Evolutionary conservation across 2,329 filamentous ascomycete species (phyloP).

Genomic region (Stenocarpella maydis): DNA sequence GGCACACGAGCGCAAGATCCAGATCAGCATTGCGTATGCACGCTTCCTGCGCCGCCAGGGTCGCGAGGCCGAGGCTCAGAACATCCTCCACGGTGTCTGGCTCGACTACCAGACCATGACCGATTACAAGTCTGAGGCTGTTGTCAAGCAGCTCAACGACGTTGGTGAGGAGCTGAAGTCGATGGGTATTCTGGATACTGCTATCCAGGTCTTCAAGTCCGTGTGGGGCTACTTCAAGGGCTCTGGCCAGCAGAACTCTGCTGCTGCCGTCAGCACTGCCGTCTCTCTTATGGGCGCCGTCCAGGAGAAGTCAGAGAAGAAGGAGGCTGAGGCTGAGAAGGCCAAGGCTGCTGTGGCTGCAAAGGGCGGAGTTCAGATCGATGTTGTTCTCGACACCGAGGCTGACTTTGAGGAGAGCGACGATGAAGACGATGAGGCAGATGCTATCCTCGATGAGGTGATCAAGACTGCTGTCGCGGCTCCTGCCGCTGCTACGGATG

Average conservation of each 20-base stretch:
- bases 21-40: constrained; percentile 37
- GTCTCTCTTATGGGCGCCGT: constrained; percentile 34
- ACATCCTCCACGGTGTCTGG: constrained; percentile 37
- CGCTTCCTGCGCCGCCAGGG: constrained; percentile 36
- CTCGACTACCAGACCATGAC: constrained; percentile 37
- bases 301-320: constrained; percentile 33
- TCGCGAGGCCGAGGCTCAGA: constrained; percentile 36
- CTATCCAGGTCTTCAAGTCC: constrained; percentile 37
- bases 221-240: constrained; percentile 38
- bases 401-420: constrained; percentile 31
- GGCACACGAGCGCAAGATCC: constrained; percentile 38
- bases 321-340: constrained; percentile 34
- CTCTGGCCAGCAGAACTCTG: constrained; percentile 35
- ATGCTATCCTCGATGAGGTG: constrained; percentile 34
- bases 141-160: constrained; percentile 36
- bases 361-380: constrained; percentile 30
- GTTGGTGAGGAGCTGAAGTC: constrained; percentile 37
- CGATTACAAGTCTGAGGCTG: constrained; percentile 34
- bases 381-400: constrained; percentile 29
- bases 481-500: constrained; percentile 7
- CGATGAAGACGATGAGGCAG: constrained; percentile 34
- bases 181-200: constrained; percentile 36
- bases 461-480: constrained; percentile 30
- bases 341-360: constrained; percentile 28
- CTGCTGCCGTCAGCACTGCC: constrained; percentile 35